A percentile compares a stretch with the other conserved stretches of the same genome.
phyloP scores from a whole-genome alignment of 208 protist genomes.

The Trypanosomatidae sp. region DNA sequence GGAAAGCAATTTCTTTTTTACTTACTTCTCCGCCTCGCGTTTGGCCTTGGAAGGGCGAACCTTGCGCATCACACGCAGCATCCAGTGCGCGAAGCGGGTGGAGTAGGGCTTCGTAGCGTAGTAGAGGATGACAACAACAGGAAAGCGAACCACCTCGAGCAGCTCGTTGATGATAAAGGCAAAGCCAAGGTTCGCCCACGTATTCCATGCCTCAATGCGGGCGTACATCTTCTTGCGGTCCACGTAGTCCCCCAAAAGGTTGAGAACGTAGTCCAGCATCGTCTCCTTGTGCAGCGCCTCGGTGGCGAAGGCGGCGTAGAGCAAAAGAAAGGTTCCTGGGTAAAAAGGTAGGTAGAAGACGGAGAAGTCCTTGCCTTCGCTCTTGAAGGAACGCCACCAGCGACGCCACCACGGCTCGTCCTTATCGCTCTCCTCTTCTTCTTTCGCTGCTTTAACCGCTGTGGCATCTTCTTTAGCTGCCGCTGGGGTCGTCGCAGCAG shows the following conservation, averaged over 20 bases:
- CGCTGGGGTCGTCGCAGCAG: too few relatives aligned
- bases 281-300: conserved; percentile 45
- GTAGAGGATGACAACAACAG: conserved; percentile 48
- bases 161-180: conserved; percentile 62
- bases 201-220: conserved; percentile 50
- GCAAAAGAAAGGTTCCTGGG: conserved; percentile 20
- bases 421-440: too few relatives aligned
- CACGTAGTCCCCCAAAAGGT: conserved; percentile 36
- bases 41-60: background rate
- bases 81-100: background rate
- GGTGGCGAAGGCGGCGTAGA: conserved; percentile 52
- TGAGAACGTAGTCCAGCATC: conserved; percentile 44
- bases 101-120: conserved; percentile 21
- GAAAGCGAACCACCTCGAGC: conserved; percentile 48
- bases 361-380: conserved; percentile 30
- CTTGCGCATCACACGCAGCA: background rate
- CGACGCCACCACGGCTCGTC: too few relatives aligned
- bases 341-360: conserved; percentile 30
- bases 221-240: conserved; percentile 40
- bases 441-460: too few relatives aligned
- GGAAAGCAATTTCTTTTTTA: background rate
- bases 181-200: conserved; percentile 54
- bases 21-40: background rate
- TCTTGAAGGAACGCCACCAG: conserved; percentile 21
- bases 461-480: too few relatives aligned